Base-by-base conservation (phyloP, 2,329 filamentous ascomycete species). In the Erysiphe neolycopersici region DNA sequence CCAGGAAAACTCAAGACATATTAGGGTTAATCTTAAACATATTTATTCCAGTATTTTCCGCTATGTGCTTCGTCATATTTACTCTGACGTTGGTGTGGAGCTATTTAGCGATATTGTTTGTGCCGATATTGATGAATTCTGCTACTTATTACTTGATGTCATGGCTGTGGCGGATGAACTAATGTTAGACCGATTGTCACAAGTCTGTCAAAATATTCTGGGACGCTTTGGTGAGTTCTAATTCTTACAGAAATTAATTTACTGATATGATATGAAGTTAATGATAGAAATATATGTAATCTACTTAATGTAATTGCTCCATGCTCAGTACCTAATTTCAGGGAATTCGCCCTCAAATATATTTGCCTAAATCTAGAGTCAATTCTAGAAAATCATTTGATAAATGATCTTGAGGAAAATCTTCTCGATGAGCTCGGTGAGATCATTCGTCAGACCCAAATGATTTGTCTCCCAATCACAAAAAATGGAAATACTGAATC, bases 111-210 rank as follows among this genome's bases (percentile, higher is more conserved):
- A 78, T 30, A 69, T 89, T 5, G 69, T 78, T 14, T 69, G 71
- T 32, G 63, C 71, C 14, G 75, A 76, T 47, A 60, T 92, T 5
- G 84, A 94, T 50, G 78, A 84, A 39, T 84, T 93, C 48, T 73
- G 85, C 4, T 84, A 95, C 52, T 64, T 89, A n/a, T 68, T 94
- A 9, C 69, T 95, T 61, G 84, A 93, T 52, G 80, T 95, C 38
- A 77, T 95, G 69, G 74, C 74, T 45, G 77, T 82, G 43, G 83
- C 85, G 12, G 89, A 98, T 55, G 87, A 98, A 59, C 63, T 98
- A 45, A 94, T 98, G 85, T 68, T 98, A 40, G 84, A 94, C 56
- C 71, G 85, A 6, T 63, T 98, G 5, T 83, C 82, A 5, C 81
- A 93, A 56, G 74, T 91, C 26, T 95, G 89, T 57, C 89, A 98